Percentiles rank a stretch among this genome's conserved stretches.
These are phyloP conservation scores for Pleurotus citrinopileatus DNA, from an alignment of 768 basidiomycete genomes.

Conservation along the genomic window DNA sequence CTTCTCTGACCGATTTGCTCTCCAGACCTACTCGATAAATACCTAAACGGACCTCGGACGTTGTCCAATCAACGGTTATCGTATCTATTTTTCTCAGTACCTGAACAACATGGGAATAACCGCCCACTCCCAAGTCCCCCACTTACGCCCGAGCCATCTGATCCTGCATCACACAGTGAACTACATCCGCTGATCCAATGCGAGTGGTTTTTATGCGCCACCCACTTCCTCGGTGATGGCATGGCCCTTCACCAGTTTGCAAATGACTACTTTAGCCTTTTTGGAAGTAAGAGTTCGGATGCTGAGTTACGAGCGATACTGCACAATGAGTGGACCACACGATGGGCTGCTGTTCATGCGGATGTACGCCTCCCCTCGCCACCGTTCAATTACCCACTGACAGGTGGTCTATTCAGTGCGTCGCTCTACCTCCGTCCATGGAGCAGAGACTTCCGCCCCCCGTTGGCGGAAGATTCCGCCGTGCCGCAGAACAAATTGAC, in stretches of 20 bases:
- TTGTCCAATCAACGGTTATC: constrained; percentile 67
- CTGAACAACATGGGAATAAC: constrained; percentile 3
- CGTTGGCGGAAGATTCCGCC: constrained; percentile 34
- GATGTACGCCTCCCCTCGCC: constrained; percentile 15
- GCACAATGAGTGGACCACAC: constrained; percentile 29
- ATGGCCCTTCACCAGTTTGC: constrained; percentile 83
- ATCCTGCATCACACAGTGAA: constrained; percentile 1
- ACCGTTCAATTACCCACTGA: constrained; percentile 2
- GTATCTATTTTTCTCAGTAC: constrained; percentile 52
- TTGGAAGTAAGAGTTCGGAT: constrained; percentile 37
- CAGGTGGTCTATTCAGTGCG: constrained; percentile 4
- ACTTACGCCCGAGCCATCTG: constrained; percentile 11
- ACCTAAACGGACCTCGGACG: constrained; percentile 76
- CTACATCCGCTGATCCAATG: constrained; percentile 23
- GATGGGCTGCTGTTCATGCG: constrained; percentile 19
- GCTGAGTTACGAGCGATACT: constrained; percentile 27
- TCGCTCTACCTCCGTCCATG: constrained; percentile 34
- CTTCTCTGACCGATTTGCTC: constrained; percentile 6
- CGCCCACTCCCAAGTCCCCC: constrained; percentile 1
- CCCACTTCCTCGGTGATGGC: constrained; percentile 85
- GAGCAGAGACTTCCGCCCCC: constrained; percentile 46
- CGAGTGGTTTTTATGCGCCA: constrained; percentile 70
- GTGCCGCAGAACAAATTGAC: constrained; percentile 51
- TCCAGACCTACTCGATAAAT: constrained; percentile 60
- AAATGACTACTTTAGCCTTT: constrained; percentile 72